Conservation (phyloP, 495 filamentous ascomycete species). For the Letharia lupina region DNA sequence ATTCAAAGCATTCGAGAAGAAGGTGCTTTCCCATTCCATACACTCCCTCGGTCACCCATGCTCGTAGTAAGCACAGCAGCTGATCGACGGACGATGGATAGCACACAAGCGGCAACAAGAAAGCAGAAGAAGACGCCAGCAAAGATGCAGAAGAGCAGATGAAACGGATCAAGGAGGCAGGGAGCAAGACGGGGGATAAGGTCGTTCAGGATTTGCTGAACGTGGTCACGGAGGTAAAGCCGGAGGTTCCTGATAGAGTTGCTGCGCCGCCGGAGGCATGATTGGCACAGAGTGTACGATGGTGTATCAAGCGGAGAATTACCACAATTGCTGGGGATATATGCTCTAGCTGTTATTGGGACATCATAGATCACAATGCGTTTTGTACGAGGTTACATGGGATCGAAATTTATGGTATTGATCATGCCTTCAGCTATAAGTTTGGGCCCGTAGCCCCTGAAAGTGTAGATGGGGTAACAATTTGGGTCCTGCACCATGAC, state of each 20-base stretch:
- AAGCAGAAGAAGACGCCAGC: conserved; percentile 76
- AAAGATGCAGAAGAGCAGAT: conserved; percentile 75
- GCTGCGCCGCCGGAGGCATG: conserved; percentile 21
- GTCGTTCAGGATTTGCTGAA: conserved; percentile 73
- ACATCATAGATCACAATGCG: neutral
- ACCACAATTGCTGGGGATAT: neutral
- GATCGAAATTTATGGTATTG: neutral
- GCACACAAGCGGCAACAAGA: conserved; percentile 83
- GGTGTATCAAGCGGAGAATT: neutral
- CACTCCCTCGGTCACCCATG: neutral
- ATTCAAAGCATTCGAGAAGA: conserved; percentile 87
- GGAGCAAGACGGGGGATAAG: conserved; percentile 65
- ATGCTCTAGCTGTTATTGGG: neutral
- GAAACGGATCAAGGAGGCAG: conserved; percentile 70
- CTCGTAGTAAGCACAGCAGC: neutral
- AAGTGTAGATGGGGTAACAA: conserved; percentile 15
- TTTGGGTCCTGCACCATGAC: conserved; percentile 15
- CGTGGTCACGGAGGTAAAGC: conserved; percentile 71
- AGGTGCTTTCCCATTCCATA: conserved; percentile 47
- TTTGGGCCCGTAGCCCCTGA: conserved; percentile 5
- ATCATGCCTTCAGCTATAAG: neutral
- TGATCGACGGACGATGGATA: conserved; percentile 26
- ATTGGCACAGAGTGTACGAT: conserved; percentile 11
- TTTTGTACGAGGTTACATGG: neutral
- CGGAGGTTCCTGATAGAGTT: conserved; percentile 54